Percentiles rank a stretch among this genome's conserved stretches.
phyloP scores from a whole-genome alignment of 345 rosid genomes.

The Populus deltoides region DNA sequence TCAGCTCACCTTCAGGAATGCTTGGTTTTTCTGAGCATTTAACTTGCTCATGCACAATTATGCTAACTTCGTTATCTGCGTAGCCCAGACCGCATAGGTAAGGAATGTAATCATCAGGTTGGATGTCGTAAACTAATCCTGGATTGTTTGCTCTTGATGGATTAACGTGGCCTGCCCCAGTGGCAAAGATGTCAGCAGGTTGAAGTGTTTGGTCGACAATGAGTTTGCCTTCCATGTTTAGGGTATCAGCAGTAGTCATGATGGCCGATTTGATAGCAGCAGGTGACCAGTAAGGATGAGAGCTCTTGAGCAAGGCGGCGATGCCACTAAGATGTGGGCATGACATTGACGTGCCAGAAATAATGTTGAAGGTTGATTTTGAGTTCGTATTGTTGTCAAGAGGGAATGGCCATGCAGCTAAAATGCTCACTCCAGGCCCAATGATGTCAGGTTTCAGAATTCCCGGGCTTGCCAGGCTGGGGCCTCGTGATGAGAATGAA shows the following conservation, averaged over 20 bases:
- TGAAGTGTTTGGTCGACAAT: background rate
- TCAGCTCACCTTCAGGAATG: conserved; percentile 24
- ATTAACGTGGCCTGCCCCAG: conserved; percentile 45
- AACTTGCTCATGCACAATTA: background rate
- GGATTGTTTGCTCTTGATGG: conserved; percentile 42
- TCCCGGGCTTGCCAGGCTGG: conserved; percentile 19
- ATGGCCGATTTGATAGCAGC: conserved; percentile 57
- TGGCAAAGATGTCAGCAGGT: conserved; percentile 47
- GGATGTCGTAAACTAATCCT: conserved; percentile 43
- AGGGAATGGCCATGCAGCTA: conserved; percentile 20
- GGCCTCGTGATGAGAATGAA: conserved; percentile 19
- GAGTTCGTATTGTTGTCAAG: conserved; percentile 1
- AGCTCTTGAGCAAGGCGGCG: conserved; percentile 52
- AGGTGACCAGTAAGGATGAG: conserved; percentile 55
- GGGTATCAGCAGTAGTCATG: conserved; percentile 35
- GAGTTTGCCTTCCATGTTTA: background rate
- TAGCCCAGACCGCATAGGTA: conserved; percentile 19
- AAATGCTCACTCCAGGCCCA: conserved; percentile 23
- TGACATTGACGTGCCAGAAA: conserved; percentile 63
- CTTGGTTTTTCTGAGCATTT: background rate
- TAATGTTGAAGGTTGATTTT: conserved; percentile 3
- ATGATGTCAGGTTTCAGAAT: conserved; percentile 25
- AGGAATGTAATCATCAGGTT: conserved; percentile 14
- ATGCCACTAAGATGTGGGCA: conserved; percentile 58
- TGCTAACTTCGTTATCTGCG: background rate